A percentile compares a stretch with the other conserved stretches of the same genome.
phyloP scores from a whole-genome alignment of 2,329 filamentous ascomycete species.

The Fusarium sarcochroum region DNA sequence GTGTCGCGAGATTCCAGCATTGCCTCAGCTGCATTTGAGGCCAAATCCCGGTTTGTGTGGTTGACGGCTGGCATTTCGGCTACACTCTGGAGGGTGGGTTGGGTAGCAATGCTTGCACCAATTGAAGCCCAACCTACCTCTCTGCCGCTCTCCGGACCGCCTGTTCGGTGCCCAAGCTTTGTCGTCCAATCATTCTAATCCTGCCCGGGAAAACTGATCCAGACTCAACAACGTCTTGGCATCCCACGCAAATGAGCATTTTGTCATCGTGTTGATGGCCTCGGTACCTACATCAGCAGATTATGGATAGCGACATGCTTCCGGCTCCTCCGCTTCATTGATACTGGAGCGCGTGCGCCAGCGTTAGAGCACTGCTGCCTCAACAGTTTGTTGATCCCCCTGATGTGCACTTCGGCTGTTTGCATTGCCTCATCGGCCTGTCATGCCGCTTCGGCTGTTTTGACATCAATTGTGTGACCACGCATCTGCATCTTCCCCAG shows the following conservation, averaged over 20 bases:
- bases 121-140: constrained; percentile 56
- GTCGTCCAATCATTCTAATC: constrained; percentile 44
- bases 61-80: constrained; percentile 27
- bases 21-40: constrained; percentile 45
- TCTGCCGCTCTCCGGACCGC: constrained; percentile 37
- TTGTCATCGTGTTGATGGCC: constrained; percentile 26
- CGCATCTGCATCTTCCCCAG: constrained; percentile 31
- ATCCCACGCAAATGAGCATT: constrained; percentile 31
- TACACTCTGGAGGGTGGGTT: constrained; percentile 48
- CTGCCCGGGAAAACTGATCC: constrained; percentile 11
- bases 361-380: not conserved
- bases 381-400: constrained; percentile 18
- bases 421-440: constrained; percentile 38
- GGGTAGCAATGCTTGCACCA: constrained; percentile 58
- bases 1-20: constrained; percentile 39
- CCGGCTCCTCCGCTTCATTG: constrained; percentile 23
- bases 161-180: constrained; percentile 47
- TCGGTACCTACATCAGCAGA: constrained; percentile 30
- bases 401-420: constrained; percentile 28
- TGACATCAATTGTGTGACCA: constrained; percentile 41
- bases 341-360: constrained; percentile 2
- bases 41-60: constrained; percentile 22
- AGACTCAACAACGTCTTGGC: constrained; percentile 33
- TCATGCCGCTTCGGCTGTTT: constrained; percentile 35
- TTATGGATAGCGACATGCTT: constrained; percentile 14